Evolutionary conservation across 2,329 filamentous ascomycete genomes (phyloP).

Genomic region (Curvularia eragrostidis): DNA sequence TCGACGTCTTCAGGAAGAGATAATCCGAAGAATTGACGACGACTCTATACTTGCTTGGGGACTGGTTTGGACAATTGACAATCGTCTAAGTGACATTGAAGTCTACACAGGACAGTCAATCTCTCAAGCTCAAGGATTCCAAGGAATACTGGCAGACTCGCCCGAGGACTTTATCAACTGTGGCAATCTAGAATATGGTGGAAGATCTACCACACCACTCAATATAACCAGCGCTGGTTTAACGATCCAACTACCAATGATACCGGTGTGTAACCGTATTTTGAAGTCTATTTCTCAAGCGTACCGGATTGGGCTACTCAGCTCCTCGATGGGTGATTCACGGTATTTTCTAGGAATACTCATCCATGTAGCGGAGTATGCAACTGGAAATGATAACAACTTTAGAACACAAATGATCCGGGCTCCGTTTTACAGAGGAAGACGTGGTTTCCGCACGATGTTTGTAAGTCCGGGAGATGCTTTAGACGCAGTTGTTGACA

Average conservation of each 20-base stretch:
- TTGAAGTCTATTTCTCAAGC: background rate
- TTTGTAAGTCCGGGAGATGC: background rate
- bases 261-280: rapidly evolving
- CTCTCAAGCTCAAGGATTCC: background rate
- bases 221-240: background rate
- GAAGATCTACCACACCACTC: background rate
- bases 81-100: too few relatives aligned
- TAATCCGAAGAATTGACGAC: constrained; percentile 21
- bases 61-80: background rate
- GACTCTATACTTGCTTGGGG: constrained; percentile 26
- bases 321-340: background rate
- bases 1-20: constrained; percentile 30
- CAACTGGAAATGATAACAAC: rapidly evolving
- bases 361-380: rapidly evolving
- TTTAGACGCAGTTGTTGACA: background rate
- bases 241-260: background rate
- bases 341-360: background rate
- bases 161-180: background rate
- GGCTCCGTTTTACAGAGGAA: background rate
- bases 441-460: background rate
- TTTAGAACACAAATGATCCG: background rate
- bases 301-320: constrained; percentile 1
- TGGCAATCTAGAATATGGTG: background rate
- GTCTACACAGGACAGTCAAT: background rate
- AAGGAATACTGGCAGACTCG: background rate